Evolutionary conservation across 768 basidiomycete species (phyloP).

Genomic region (Suillus placidus): DNA sequence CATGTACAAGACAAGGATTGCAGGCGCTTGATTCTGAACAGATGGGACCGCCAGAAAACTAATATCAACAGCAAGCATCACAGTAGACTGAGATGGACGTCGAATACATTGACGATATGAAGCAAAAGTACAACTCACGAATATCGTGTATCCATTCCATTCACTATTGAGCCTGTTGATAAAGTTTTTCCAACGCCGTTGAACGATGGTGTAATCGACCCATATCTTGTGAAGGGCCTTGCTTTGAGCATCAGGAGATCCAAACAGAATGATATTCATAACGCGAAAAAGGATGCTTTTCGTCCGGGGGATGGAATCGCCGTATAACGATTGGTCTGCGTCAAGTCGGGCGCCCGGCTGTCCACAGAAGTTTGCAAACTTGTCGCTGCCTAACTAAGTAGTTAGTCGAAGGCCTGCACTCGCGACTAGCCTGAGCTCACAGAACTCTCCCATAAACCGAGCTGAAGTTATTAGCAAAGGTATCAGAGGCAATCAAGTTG

Average conservation of each 20-base stretch:
- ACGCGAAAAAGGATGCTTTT: neutral
- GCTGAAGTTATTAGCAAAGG: neutral
- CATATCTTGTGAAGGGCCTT: slow-evolving; percentile 11
- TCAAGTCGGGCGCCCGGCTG: slow-evolving; percentile 39
- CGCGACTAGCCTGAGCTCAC: neutral
- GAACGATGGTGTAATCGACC: slow-evolving; percentile 13
- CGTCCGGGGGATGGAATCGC: neutral
- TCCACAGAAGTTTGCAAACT: slow-evolving; percentile 40
- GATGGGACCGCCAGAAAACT: slow-evolving; percentile 12
- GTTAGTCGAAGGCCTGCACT: slow-evolving; percentile 22
- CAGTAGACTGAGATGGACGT: slow-evolving; percentile 12
- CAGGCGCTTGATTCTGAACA: neutral
- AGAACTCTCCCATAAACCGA: slow-evolving; percentile 9
- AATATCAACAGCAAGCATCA: slow-evolving; percentile 16
- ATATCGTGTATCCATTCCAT: slow-evolving; percentile 15
- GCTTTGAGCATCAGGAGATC: slow-evolving; percentile 4
- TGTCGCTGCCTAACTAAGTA: slow-evolving; percentile 23
- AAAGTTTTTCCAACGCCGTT: slow-evolving; percentile 9
- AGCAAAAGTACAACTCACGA: slow-evolving; percentile 2
- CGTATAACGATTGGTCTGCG: slow-evolving; percentile 28
- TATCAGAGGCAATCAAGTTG: neutral
- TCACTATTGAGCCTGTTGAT: slow-evolving; percentile 9
- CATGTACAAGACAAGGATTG: slow-evolving; percentile 38
- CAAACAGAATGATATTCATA: slow-evolving; percentile 9
- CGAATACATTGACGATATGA: neutral